Conservation (phyloP, 179 eudicot genomes). For the Silene coronaria region DNA sequence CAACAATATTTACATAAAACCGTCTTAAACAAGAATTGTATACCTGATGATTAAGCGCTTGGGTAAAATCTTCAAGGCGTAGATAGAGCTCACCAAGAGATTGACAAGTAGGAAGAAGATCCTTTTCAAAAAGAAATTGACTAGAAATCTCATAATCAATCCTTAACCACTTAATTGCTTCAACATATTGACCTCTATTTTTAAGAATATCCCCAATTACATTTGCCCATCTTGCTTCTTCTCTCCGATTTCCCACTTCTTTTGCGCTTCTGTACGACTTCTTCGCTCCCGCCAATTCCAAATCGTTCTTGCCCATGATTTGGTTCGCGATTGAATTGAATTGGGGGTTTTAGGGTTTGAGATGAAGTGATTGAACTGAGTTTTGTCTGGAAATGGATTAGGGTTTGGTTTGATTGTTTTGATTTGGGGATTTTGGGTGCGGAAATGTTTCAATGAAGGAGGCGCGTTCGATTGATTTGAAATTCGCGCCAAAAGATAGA, state of each 20-base stretch:
- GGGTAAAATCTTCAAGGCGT: slow-evolving; percentile 44
- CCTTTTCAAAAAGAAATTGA: slow-evolving; percentile 50
- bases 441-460: not conserved
- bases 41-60: slow-evolving; percentile 82
- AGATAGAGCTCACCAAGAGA: slow-evolving; percentile 77
- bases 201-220: slow-evolving; percentile 70
- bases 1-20: not conserved
- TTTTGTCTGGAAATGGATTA: too few relatives aligned
- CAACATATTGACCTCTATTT: slow-evolving; percentile 71
- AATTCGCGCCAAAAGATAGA: slow-evolving; percentile 22
- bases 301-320: slow-evolving; percentile 41
- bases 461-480: not conserved
- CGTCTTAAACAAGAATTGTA: not conserved
- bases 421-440: not conserved
- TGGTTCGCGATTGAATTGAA: not conserved
- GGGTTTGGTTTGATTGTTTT: not conserved
- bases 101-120: slow-evolving; percentile 84
- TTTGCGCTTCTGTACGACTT: slow-evolving; percentile 49
- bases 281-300: slow-evolving; percentile 53
- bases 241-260: slow-evolving; percentile 57
- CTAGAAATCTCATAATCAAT: slow-evolving; percentile 62
- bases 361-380: not conserved
- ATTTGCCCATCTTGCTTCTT: slow-evolving; percentile 95
- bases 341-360: slow-evolving; percentile 10
- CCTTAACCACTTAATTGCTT: slow-evolving; percentile 74